Evolutionary conservation across 2,329 filamentous ascomycete genomes (phyloP).

Genomic region (Calonectria fujianensis): DNA sequence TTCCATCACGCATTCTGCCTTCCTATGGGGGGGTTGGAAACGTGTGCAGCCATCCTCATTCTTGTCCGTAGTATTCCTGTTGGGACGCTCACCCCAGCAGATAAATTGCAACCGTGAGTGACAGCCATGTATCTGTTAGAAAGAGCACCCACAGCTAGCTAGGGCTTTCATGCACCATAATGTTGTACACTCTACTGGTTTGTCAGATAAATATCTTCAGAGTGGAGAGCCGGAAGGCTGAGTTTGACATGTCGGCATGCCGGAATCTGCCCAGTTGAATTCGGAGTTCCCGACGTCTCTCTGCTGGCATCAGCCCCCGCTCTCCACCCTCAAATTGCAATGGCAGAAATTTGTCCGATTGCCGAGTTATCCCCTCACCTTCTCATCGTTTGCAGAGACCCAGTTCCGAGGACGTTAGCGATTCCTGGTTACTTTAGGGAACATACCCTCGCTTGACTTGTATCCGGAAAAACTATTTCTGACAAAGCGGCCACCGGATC

Average conservation of each 20-base stretch:
- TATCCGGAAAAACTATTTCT: not conserved
- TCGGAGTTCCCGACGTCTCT: not conserved
- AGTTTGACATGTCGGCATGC: not conserved
- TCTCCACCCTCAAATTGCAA: not conserved
- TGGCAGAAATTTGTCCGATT: not conserved
- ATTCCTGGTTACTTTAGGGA: not conserved
- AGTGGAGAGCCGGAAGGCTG: not conserved
- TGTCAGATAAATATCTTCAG: not conserved
- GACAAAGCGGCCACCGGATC: not conserved
- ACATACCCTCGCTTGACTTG: not conserved
- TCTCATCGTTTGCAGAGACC: not conserved
- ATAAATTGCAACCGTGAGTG: not conserved
- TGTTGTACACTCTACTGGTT: not conserved
- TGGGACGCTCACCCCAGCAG: not conserved
- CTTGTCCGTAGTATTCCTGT: too few species aligned
- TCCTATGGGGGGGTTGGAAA: not conserved
- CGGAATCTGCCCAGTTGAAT: not conserved
- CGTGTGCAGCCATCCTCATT: not conserved
- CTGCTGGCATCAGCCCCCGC: not conserved
- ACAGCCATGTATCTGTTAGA: not conserved
- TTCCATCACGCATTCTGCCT: not conserved
- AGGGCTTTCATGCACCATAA: not conserved
- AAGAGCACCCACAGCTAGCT: not conserved
- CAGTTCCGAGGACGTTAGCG: too few species aligned
- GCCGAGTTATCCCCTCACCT: not conserved